Evolutionary conservation across 495 filamentous ascomycete species (phyloP), one percentile per base, ranked within the genome.

Genomic region (Immersiella caudata): DNA sequence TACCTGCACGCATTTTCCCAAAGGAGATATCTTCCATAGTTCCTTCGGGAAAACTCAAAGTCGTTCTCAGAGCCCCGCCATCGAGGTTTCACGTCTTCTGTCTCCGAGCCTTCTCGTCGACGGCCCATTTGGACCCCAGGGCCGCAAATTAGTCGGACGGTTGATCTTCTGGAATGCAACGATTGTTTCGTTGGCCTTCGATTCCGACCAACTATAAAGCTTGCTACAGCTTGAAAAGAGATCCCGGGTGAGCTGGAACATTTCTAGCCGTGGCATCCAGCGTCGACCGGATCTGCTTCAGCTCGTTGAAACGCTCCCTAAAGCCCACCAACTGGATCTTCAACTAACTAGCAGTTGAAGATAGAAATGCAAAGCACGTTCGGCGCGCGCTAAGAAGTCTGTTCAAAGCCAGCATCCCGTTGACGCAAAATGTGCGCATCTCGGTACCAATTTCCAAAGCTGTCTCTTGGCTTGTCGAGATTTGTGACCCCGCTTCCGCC

Each of bases 101-200:
- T 46, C 2, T 46, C 40, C 11, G 14, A 18, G 2, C 2, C 40
- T 12, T 46, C 40, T 14, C 16, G 16, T 33, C 29, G 29, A 33
- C 29, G 29, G 8, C 29, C 29, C 29, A 33, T 33, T 33, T 33
- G 29, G 29, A 33, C 29, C 29, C 29, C 29, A 8, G 29, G 8
- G 29, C 4, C 29, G 29, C 29, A 33, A 33, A 33, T 33, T 33
- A 33, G 8, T 8, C 8, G 4, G 29, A 33, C 29, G 62, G 52
- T 35, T 46, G 20, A 50, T 62, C 60, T 36, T 59, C 16, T 59
- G 6, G 56, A 33, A 59, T 59, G 57, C 57, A 59, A 59, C 57
- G 21, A 16, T 29, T 26, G 18, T 59, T 46, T 12, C 14, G 40
- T 46, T 5, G 40, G 40, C 40, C 40, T 46, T 46, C 40, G 40